A percentile compares a stretch with the other conserved stretches of the same genome.
phyloP scores from a whole-genome alignment of 371 early-diverging fungal species.

The Nematocida homosporus region DNA sequence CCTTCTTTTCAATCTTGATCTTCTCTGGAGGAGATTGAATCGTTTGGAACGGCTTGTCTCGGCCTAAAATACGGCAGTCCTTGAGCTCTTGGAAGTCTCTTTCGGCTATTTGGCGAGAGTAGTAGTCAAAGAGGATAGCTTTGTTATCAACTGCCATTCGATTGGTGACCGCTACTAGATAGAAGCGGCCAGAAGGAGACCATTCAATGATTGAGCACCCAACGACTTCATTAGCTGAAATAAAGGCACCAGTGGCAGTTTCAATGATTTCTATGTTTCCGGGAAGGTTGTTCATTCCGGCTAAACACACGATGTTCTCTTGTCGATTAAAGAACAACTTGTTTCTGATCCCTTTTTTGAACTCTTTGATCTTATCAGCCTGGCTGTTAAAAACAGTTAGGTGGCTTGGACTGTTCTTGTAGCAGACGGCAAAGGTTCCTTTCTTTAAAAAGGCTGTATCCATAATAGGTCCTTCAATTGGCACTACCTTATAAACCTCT shows the following conservation, averaged over 20 bases:
- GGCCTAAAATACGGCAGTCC: slow-evolving; percentile 37
- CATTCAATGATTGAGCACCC: slow-evolving; percentile 66
- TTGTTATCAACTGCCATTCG: slow-evolving; percentile 67
- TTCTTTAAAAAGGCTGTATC: slow-evolving; percentile 58
- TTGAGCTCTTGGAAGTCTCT: slow-evolving; percentile 61
- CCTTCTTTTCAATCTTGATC: slow-evolving; percentile 14
- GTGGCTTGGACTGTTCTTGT: slow-evolving; percentile 64
- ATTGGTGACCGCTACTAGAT: slow-evolving; percentile 63
- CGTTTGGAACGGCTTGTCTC: slow-evolving; percentile 6
- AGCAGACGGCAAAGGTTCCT: slow-evolving; percentile 61
- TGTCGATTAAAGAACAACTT: slow-evolving; percentile 61
- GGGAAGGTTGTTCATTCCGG: slow-evolving; percentile 67
- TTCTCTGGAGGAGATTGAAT: slow-evolving; percentile 49
- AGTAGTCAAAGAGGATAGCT: slow-evolving; percentile 66
- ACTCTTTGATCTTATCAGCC: slow-evolving; percentile 49
- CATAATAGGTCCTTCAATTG: slow-evolving; percentile 26
- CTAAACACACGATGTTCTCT: slow-evolving; percentile 58
- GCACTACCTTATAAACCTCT: not conserved
- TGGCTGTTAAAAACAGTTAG: slow-evolving; percentile 52
- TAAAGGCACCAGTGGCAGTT: slow-evolving; percentile 17
- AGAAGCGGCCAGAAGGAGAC: slow-evolving; percentile 63
- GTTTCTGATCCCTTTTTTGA: slow-evolving; percentile 62
- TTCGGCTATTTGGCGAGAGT: slow-evolving; percentile 61
- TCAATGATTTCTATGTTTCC: slow-evolving; percentile 65
- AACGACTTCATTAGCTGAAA: slow-evolving; percentile 57